These are phyloP conservation scores for Pseudoperonospora humuli DNA, from an alignment of 352 stramenopile genomes.

Conservation along the genomic window DNA sequence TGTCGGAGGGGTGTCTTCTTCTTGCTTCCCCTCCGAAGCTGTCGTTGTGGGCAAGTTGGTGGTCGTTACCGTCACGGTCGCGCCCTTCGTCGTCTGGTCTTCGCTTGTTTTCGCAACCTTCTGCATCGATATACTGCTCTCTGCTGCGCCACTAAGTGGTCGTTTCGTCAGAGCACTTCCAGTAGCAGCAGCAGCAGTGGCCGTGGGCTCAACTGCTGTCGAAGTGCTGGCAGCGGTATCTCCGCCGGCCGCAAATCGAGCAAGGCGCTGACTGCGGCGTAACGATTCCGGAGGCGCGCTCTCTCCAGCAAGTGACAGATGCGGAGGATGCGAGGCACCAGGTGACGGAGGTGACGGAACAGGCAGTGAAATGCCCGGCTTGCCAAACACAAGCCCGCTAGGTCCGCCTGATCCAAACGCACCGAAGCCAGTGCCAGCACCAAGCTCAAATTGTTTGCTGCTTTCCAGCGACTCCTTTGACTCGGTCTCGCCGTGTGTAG, in stretches of 20 bases:
- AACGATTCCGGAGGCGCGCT: constrained; percentile 24
- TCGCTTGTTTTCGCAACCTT: constrained; percentile 39
- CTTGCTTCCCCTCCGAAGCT: constrained; percentile 24
- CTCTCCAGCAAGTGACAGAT: constrained; percentile 19
- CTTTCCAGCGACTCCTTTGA: constrained; percentile 11
- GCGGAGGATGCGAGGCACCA: constrained; percentile 11
- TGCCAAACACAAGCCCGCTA: constrained; percentile 64
- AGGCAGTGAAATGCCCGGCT: constrained; percentile 62
- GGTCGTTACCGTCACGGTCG: constrained; percentile 11
- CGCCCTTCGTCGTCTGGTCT: constrained; percentile 24
- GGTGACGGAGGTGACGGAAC: constrained; percentile 49
- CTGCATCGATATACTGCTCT: constrained; percentile 18
- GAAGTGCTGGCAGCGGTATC: constrained; percentile 9
- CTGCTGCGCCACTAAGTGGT: constrained; percentile 23
- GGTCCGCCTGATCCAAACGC: constrained; percentile 46
- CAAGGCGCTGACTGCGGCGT: constrained; percentile 42
- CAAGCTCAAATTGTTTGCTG: constrained; percentile 29
- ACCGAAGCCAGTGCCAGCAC: constrained; percentile 22
- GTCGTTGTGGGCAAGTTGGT: constrained; percentile 10
- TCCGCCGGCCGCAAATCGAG: constrained; percentile 29
- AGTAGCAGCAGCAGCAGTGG: not conserved
- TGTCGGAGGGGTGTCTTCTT: constrained; percentile 20
- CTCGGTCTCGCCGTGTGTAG: constrained; percentile 12
- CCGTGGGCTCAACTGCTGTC: not conserved
- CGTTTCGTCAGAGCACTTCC: constrained; percentile 27